These are phyloP conservation scores for Daldinia sp. DNA, from an alignment of 2,329 filamentous ascomycete genomes.

Conservation along the genomic window DNA sequence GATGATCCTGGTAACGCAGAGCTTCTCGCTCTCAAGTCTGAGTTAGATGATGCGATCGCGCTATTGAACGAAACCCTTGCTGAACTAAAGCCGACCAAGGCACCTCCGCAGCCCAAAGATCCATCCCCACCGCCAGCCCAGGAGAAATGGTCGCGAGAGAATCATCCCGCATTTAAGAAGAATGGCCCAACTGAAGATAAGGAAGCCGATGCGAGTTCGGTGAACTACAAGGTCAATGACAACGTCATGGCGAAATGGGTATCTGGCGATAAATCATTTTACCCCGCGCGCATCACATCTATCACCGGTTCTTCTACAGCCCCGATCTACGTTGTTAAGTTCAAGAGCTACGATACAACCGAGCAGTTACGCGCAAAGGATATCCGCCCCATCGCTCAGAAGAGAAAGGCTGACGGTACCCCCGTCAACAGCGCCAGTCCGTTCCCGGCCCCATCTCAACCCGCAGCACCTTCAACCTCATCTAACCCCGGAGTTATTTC, in stretches of 20 bases:
- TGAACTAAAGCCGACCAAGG: slow-evolving; percentile 76
- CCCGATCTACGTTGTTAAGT: slow-evolving; percentile 94
- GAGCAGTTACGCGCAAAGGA: slow-evolving; percentile 87
- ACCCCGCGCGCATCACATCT: slow-evolving; percentile 91
- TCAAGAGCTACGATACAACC: slow-evolving; percentile 88
- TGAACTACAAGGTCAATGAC: slow-evolving; percentile 87
- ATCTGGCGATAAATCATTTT: slow-evolving; percentile 89
- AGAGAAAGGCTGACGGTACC: slow-evolving; percentile 87
- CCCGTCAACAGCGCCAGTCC: slow-evolving; percentile 62
- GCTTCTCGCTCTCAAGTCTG: slow-evolving; percentile 79
- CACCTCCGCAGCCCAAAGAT: slow-evolving; percentile 56
- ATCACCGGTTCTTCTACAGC: slow-evolving; percentile 93
- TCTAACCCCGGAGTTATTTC: slow-evolving; percentile 64
- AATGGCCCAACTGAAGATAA: slow-evolving; percentile 65
- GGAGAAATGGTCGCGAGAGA: slow-evolving; percentile 83
- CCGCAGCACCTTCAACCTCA: slow-evolving; percentile 51
- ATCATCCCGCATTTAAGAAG: slow-evolving; percentile 81
- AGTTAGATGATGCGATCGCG: slow-evolving; percentile 85
- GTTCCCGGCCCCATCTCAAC: slow-evolving; percentile 53
- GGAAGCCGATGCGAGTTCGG: slow-evolving; percentile 62
- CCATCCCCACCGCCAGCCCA: slow-evolving; percentile 66
- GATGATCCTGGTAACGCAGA: slow-evolving; percentile 85
- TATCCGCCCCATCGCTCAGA: slow-evolving; percentile 82
- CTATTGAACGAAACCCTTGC: slow-evolving; percentile 83
- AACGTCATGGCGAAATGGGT: slow-evolving; percentile 91